Evolutionary conservation across 1,139 yeast genomes (phyloP).

Genomic region (Geotrichum histeridarum): DNA sequence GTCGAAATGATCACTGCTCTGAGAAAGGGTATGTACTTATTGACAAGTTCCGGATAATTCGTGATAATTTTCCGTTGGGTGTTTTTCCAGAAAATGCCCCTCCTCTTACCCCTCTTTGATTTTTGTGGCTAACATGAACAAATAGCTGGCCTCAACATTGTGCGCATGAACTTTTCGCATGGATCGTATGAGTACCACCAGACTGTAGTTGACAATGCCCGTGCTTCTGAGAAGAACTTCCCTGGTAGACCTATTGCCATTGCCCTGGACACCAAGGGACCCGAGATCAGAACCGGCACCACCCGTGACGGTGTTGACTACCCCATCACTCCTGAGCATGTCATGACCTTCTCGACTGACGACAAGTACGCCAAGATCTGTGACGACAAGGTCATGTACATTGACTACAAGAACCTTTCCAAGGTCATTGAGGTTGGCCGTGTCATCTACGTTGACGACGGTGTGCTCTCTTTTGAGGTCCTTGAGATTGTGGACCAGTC

Average conservation of each 20-base stretch:
- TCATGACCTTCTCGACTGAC: slow-evolving; percentile 90
- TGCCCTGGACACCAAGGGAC: slow-evolving; percentile 99
- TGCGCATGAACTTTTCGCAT: slow-evolving; percentile 98
- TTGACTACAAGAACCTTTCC: slow-evolving; percentile 95
- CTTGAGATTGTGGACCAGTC: slow-evolving; percentile 68
- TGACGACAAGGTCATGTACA: slow-evolving; percentile 75
- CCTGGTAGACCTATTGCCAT: slow-evolving; percentile 96
- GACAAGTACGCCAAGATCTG: slow-evolving; percentile 65
- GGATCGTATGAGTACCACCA: slow-evolving; percentile 97
- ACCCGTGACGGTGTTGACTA: slow-evolving; percentile 73
- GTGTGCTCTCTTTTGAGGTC: slow-evolving; percentile 94
- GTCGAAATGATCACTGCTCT: slow-evolving; percentile 80
- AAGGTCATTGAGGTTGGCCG: slow-evolving; percentile 84
- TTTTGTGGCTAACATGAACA: background rate
- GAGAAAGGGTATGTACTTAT: slow-evolving; percentile 51
- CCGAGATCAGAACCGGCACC: slow-evolving; percentile 98
- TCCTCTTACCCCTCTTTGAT: slow-evolving; percentile 2
- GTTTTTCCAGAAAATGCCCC: background rate
- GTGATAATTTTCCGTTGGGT: background rate
- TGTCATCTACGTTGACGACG: slow-evolving; percentile 92
- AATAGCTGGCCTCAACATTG: slow-evolving; percentile 87
- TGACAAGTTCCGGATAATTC: background rate
- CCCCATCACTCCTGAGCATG: slow-evolving; percentile 80
- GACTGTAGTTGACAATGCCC: slow-evolving; percentile 90
- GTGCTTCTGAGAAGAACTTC: slow-evolving; percentile 83